These are phyloP conservation scores for Coleophoma eucalyptorum DNA, from an alignment of 2,329 filamentous ascomycete species.

Conservation along the genomic window DNA sequence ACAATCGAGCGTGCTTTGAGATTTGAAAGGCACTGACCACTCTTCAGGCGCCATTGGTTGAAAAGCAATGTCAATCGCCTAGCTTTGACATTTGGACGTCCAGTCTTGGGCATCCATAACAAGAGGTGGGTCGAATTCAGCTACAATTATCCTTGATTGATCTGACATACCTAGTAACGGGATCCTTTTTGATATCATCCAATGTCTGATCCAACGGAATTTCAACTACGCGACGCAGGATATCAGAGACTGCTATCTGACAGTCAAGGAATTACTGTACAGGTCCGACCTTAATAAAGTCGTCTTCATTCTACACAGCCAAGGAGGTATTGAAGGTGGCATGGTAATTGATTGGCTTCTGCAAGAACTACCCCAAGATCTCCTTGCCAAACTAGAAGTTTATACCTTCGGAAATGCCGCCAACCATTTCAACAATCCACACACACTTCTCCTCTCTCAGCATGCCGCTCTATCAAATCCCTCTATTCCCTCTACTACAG, in stretches of 20 bases:
- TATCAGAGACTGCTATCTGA: conserved; percentile 56
- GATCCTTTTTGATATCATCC: conserved; percentile 71
- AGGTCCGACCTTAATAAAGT: conserved; percentile 62
- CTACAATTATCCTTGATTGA: not conserved
- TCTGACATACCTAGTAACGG: conserved; percentile 38
- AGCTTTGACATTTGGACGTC: conserved; percentile 67
- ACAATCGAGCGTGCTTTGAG: conserved; percentile 13
- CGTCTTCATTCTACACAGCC: conserved; percentile 71
- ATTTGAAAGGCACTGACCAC: conserved; percentile 5
- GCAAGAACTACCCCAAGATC: conserved; percentile 63
- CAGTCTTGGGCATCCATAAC: conserved; percentile 72
- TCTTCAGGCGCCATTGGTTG: conserved; percentile 58
- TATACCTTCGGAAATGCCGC: conserved; percentile 77
- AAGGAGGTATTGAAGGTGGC: conserved; percentile 72
- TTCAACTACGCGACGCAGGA: conserved; percentile 69
- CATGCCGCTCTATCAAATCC: conserved; percentile 31
- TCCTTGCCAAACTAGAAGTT: conserved; percentile 67
- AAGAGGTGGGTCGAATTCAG: conserved; percentile 44
- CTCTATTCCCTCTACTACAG: conserved; percentile 32
- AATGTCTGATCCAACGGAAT: conserved; percentile 74
- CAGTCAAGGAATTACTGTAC: conserved; percentile 61
- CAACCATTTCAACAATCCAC: conserved; percentile 79
- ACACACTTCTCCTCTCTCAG: conserved; percentile 46
- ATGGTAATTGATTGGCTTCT: conserved; percentile 75
- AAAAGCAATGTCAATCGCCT: conserved; percentile 68